These are phyloP conservation scores for Cylindrodendrum hubeiense DNA, from an alignment of 2,329 filamentous ascomycete genomes.

Conservation along the genomic window DNA sequence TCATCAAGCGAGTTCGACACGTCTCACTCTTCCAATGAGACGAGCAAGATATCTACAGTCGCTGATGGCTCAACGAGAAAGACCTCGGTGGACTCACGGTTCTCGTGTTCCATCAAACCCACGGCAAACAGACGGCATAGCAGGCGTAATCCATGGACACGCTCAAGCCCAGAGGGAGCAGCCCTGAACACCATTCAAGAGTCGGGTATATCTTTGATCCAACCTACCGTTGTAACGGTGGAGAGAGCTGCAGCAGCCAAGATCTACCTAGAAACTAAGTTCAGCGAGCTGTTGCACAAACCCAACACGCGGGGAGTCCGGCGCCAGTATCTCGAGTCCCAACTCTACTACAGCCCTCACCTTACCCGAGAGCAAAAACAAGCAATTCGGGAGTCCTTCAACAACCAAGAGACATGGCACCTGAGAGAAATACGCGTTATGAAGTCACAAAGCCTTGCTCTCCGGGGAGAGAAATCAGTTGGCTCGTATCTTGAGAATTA, in stretches of 20 bases:
- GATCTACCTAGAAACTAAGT: conserved; percentile 87
- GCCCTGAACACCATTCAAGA: conserved; percentile 53
- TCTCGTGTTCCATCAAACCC: conserved; percentile 39
- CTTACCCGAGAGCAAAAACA: conserved; percentile 68
- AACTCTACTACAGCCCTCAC: conserved; percentile 67
- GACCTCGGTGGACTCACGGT: conserved; percentile 50
- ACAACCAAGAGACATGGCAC: conserved; percentile 77
- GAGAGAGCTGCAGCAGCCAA: conserved; percentile 86
- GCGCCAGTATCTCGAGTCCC: conserved; percentile 53
- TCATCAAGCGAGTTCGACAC: conserved; percentile 39
- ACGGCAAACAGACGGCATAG: conserved; percentile 42
- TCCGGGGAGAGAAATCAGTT: conserved; percentile 13
- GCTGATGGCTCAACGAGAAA: conserved; percentile 47
- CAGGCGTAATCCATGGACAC: conserved; percentile 51
- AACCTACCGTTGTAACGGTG: conserved; percentile 67
- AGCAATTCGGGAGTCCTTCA: conserved; percentile 69
- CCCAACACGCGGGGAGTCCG: conserved; percentile 50
- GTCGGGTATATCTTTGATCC: conserved; percentile 37
- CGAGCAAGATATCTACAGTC: conserved; percentile 39
- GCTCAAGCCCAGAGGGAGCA: conserved; percentile 51
- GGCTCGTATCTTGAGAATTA: conserved; percentile 62
- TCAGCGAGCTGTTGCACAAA: conserved; percentile 74
- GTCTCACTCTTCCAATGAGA: conserved; percentile 44
- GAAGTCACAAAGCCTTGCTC: conserved; percentile 67
- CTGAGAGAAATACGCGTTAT: conserved; percentile 79